A percentile compares a stretch with the other conserved stretches of the same genome.
Conservation (phyloP, 202 grass and related monocot species). For the Dendrocalamus latiflorus region DNA sequence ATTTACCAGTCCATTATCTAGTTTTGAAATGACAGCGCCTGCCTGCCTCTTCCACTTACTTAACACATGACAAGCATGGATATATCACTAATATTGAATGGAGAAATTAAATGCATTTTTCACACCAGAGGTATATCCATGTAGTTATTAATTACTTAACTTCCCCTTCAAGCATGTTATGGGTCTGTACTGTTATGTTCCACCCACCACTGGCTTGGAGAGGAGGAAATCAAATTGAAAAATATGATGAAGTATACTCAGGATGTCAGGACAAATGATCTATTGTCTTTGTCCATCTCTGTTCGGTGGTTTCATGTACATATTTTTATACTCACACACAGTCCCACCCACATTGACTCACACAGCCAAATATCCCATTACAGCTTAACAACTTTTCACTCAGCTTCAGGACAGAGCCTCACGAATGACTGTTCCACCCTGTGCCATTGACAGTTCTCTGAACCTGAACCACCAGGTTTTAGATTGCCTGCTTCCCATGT, state of each 20-base stretch:
- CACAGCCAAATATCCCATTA: too few species aligned
- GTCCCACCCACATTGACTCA: too few species aligned
- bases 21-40: background rate
- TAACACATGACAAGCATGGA: background rate
- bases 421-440: background rate
- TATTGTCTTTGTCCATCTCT: too few species aligned
- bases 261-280: too few species aligned
- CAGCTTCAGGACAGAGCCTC: background rate
- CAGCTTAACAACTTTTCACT: background rate
- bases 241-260: too few species aligned
- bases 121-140: background rate
- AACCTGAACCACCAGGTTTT: background rate
- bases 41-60: background rate
- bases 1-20: background rate
- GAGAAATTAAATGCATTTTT: background rate
- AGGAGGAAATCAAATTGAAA: too few species aligned
- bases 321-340: too few species aligned
- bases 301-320: too few species aligned
- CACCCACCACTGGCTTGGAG: slow-evolving; percentile 17
- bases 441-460: background rate
- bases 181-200: background rate
- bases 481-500: background rate
- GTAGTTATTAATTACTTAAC: slow-evolving; percentile 1
- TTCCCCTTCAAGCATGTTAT: slow-evolving; percentile 4
- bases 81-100: slow-evolving; percentile 7